phyloP scores from a whole-genome alignment of 768 basidiomycete species.

The Termitomyces sp. region DNA sequence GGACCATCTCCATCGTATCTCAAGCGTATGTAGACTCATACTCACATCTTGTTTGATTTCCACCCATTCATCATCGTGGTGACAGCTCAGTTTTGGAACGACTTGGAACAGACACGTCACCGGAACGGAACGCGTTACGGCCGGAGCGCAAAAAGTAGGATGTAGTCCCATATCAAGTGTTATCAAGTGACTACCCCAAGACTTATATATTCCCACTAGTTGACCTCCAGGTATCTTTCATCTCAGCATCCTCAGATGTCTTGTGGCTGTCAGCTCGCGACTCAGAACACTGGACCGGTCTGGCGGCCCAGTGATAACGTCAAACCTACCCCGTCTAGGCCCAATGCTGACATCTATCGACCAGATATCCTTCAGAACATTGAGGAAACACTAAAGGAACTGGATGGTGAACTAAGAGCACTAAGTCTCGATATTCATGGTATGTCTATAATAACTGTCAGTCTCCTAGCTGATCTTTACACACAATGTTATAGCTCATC shows the following conservation, averaged over 20 bases:
- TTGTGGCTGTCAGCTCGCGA: slow-evolving; percentile 13
- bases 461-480: not conserved
- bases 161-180: too few species aligned
- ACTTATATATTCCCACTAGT: not conserved
- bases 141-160: too few species aligned
- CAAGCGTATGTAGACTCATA: too few species aligned
- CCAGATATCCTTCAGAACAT: slow-evolving; percentile 62
- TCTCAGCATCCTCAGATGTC: not conserved
- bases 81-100: too few species aligned
- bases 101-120: too few species aligned
- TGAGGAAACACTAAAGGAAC: slow-evolving; percentile 45
- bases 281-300: slow-evolving; percentile 17
- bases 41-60: too few species aligned
- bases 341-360: slow-evolving; percentile 37
- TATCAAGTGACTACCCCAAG: not conserved
- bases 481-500: slow-evolving; percentile 44
- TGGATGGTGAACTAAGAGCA: slow-evolving; percentile 51
- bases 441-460: slow-evolving; percentile 21
- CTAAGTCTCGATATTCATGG: slow-evolving; percentile 75
- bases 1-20: too few species aligned
- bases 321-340: slow-evolving; percentile 27
- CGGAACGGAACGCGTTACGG: too few species aligned
- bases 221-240: not conserved
- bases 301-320: slow-evolving; percentile 41
- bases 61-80: too few species aligned